These are phyloP conservation scores for Baorangia bicolor DNA, from an alignment of 768 basidiomycete species.

Conservation along the genomic window DNA sequence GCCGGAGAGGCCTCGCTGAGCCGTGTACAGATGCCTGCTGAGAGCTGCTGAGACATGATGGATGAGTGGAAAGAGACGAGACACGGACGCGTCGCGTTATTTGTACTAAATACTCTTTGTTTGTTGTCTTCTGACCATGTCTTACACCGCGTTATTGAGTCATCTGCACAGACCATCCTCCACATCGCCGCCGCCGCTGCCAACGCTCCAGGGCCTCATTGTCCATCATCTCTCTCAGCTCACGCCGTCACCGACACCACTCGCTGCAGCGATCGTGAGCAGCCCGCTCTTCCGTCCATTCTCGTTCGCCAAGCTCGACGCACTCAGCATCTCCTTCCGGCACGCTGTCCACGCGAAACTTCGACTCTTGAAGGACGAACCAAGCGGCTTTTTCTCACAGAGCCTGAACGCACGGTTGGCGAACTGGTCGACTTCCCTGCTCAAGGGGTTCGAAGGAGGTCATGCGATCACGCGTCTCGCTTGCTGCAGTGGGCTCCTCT, in stretches of 20 bases:
- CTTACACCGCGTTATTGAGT: constrained; percentile 26
- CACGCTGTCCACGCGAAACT: constrained; percentile 33
- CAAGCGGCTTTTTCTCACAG: constrained; percentile 31
- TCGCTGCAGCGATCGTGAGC: constrained; percentile 33
- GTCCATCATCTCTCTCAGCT: constrained; percentile 30
- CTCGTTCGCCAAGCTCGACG: constrained; percentile 28
- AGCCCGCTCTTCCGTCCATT: constrained; percentile 33
- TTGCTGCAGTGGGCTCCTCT: constrained; percentile 60
- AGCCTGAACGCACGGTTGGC: constrained; percentile 41
- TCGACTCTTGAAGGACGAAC: constrained; percentile 26
- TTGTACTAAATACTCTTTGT: constrained; percentile 4
- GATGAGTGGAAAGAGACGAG: neutral
- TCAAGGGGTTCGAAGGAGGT: constrained; percentile 66
- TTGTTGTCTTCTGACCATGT: constrained; percentile 14
- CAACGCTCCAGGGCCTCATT: constrained; percentile 28
- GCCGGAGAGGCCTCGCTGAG: constrained; percentile 41
- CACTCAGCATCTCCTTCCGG: constrained; percentile 29
- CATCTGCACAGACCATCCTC: constrained; percentile 28
- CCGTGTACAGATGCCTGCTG: constrained; percentile 53
- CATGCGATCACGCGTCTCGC: constrained; percentile 60
- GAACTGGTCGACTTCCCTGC: constrained; percentile 51
- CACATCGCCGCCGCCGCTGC: constrained; percentile 10
- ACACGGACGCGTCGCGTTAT: constrained; percentile 18
- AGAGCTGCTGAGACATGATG: constrained; percentile 50
- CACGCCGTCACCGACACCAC: constrained; percentile 31